Evolutionary conservation across 2,329 filamentous ascomycete genomes (phyloP).

Genomic region (Clonostachys solani): DNA sequence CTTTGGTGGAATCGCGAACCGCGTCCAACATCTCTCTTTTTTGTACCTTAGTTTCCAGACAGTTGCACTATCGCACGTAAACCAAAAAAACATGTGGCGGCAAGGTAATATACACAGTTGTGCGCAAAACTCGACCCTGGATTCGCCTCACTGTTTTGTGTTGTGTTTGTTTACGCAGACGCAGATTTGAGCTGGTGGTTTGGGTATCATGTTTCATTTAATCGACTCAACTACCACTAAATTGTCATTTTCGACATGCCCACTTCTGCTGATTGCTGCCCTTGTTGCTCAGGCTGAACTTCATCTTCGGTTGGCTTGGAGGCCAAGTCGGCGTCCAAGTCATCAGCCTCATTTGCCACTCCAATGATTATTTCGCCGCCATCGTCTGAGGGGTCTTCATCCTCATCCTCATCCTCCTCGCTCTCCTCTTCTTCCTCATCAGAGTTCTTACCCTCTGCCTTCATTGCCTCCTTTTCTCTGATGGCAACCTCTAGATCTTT

Average conservation of each 20-base stretch:
- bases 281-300: slow-evolving; percentile 1
- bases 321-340: background rate
- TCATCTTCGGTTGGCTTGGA: slow-evolving; percentile 1
- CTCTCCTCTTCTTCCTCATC: slow-evolving; percentile 21
- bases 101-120: too few species aligned
- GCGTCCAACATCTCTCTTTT: slow-evolving; percentile 21
- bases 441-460: slow-evolving; percentile 12
- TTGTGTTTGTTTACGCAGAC: too few species aligned
- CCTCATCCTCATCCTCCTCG: slow-evolving; percentile 16
- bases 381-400: background rate
- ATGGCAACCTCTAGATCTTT: slow-evolving; percentile 93
- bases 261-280: background rate
- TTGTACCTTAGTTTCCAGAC: slow-evolving; percentile 27
- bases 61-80: too few species aligned
- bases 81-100: too few species aligned
- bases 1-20: slow-evolving; percentile 18
- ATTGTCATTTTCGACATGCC: too few species aligned
- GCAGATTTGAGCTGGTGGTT: too few species aligned
- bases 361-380: slow-evolving; percentile 9
- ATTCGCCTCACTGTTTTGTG: too few species aligned
- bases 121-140: too few species aligned
- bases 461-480: slow-evolving; percentile 62
- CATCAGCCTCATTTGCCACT: slow-evolving; percentile 1
- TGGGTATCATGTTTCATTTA: too few species aligned
- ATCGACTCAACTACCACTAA: too few species aligned